phyloP scores from a whole-genome alignment of 805 yeast genomes.

The Candida orba region DNA sequence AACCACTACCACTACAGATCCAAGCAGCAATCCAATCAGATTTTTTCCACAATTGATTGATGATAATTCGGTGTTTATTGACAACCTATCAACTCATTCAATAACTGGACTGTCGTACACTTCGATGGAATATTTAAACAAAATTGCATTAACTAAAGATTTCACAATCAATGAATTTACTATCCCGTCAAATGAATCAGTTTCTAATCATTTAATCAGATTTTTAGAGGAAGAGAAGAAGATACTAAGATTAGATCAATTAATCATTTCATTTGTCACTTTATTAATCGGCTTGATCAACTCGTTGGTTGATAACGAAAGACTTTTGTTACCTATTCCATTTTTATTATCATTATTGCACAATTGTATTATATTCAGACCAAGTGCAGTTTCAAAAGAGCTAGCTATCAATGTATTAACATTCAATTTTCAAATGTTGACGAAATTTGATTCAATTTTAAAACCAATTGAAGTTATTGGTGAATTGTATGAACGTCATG shows the following conservation, averaged over 20 bases:
- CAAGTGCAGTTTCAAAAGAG: conserved; percentile 47
- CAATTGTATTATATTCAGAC: conserved; percentile 49
- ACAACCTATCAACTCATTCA: conserved; percentile 26
- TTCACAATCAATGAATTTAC: conserved; percentile 14
- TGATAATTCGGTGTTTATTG: conserved; percentile 32
- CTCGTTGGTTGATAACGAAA: conserved; percentile 1
- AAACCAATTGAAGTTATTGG: conserved; percentile 21
- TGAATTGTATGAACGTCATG: conserved; percentile 17
- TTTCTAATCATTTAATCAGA: conserved; percentile 30
- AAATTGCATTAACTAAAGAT: conserved; percentile 17
- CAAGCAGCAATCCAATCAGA: neutral
- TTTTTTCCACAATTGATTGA: conserved; percentile 20
- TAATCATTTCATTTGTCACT: conserved; percentile 36
- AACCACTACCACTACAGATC: neutral
- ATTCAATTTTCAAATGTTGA: conserved; percentile 12
- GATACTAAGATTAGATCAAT: conserved; percentile 39
- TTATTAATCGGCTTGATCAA: conserved; percentile 22
- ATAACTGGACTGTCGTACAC: conserved; percentile 29
- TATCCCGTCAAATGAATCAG: conserved; percentile 27
- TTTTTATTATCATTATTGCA: conserved; percentile 52
- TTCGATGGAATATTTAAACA: conserved; percentile 29
- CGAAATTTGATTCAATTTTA: conserved; percentile 17
- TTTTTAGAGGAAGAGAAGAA: conserved; percentile 38
- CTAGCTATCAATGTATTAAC: neutral
- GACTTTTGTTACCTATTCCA: conserved; percentile 39